Base-by-base conservation (phyloP, 805 yeast genomes). In the Saturnispora hagleri region DNA sequence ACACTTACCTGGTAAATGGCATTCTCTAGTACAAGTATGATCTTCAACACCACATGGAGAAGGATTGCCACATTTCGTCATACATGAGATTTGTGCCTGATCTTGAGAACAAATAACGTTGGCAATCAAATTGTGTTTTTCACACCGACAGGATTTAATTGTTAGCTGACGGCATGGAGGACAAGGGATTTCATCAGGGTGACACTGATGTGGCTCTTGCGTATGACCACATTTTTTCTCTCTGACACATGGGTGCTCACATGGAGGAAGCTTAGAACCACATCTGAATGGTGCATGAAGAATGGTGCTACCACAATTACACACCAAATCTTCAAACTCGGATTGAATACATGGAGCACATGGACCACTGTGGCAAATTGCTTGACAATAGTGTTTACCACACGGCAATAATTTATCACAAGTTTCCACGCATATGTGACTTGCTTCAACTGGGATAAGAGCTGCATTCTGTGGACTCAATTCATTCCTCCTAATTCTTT, bases 251-350 rank as follows among this genome's bases (percentile, higher is more conserved):
- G 78, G 89, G 54, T 77, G 74, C 24, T 70, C 72, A 67, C 96
- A 88, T 10, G 73, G 73, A 4, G 84, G 84, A 34, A 86, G 62
- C 44, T 67, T 72, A 0, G 87, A 79, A 13, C 96, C 96, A 69
- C 96, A 88, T 57, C 96, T 70, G 9, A 87, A 88, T 0, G 96
- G 96, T 0, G 95, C 96, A 20, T 74, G 75, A 5, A 88, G 73
- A 3, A 85, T 75, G 0, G 96, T 88, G 56, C 75, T 73, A 3
- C 96, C 95, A 70, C 96, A 88, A 47, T 83, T 76, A 62, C 96
- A 88, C 3, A 80, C 77, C 58, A 86, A 69, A 62, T 88, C 96
- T 18, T 86, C 88, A 41, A 82, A 78, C n/a, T 85, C 76, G 5
- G 91, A 82, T 60, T 87, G 95, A 47, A 86, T 64, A 63, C 96